These are phyloP conservation scores for Diaporthe aspalathi DNA, from an alignment of 2,329 filamentous ascomycete species.

Conservation along the genomic window DNA sequence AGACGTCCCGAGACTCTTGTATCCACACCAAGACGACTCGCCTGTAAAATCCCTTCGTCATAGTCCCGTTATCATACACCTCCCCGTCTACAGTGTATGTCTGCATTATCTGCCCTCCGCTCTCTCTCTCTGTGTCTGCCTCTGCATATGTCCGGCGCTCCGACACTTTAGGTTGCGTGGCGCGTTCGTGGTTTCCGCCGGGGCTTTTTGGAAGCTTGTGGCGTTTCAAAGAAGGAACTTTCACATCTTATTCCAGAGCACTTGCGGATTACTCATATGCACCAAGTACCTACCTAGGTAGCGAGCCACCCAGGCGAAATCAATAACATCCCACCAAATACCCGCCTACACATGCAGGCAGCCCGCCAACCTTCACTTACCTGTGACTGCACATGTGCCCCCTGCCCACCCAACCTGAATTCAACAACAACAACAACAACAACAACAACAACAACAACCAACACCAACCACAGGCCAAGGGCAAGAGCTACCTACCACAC, in stretches of 20 bases:
- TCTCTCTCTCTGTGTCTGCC: no score
- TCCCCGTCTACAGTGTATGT: no score
- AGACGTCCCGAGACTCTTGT: constrained; percentile 31
- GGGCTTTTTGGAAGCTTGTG: constrained; percentile 32
- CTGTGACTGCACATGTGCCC: no score
- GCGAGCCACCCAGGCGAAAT: not conserved
- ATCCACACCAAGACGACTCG: constrained; percentile 37
- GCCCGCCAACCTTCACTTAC: not conserved
- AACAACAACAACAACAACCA: not conserved
- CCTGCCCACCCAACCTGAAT: not conserved
- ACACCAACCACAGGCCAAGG: not conserved
- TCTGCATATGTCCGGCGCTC: not conserved
- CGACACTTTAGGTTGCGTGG: constrained; percentile 4
- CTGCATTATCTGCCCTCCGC: not conserved
- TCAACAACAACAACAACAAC: not conserved
- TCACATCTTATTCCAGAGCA: constrained; percentile 12
- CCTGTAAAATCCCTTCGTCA: constrained; percentile 36
- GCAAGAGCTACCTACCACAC: not conserved
- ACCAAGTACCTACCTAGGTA: constrained; percentile 6
- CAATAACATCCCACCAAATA: constrained; percentile 1
- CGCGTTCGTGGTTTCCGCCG: constrained; percentile 26
- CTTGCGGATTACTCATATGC: constrained; percentile 26
- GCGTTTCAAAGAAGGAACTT: constrained; percentile 35
- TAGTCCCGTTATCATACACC: constrained; percentile 14
- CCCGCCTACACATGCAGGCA: constrained; percentile 7